These are phyloP conservation scores for Yueomyces sp. DNA, from an alignment of 1,139 yeast genomes.

Conservation along the genomic window DNA sequence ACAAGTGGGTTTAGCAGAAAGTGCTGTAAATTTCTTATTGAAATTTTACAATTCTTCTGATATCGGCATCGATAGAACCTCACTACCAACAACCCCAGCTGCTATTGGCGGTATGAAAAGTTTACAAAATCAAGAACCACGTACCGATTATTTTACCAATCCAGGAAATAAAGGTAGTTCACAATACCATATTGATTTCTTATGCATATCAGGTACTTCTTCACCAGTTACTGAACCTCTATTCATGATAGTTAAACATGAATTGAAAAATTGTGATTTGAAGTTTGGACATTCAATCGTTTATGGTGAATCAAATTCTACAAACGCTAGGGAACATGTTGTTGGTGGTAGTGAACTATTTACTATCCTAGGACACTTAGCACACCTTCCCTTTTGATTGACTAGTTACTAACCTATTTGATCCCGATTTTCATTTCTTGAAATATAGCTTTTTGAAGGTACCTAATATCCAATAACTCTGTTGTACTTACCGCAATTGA, in stretches of 20 bases:
- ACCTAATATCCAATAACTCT: neutral
- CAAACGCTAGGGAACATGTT: constrained; percentile 57
- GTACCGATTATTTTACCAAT: constrained; percentile 1
- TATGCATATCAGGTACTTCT: constrained; percentile 54
- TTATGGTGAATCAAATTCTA: constrained; percentile 39
- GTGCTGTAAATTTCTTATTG: constrained; percentile 38
- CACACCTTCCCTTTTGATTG: neutral
- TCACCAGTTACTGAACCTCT: constrained; percentile 60
- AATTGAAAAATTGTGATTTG: constrained; percentile 27
- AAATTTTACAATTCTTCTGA: constrained; percentile 19
- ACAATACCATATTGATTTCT: constrained; percentile 18
- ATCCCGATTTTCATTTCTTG: too few species aligned
- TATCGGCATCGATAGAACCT: constrained; percentile 2
- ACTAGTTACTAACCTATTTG: too few species aligned
- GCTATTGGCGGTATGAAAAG: constrained; percentile 1
- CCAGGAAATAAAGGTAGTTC: constrained; percentile 7
- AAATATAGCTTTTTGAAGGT: too few species aligned
- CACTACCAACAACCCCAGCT: constrained; percentile 5
- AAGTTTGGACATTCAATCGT: constrained; percentile 50
- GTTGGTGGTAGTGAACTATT: constrained; percentile 72
- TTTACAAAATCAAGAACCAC: neutral
- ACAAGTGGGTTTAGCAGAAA: constrained; percentile 36
- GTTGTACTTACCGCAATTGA: too few species aligned
- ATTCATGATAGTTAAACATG: constrained; percentile 45
- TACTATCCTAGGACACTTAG: constrained; percentile 28